Base-by-base conservation (phyloP, 306 rosid genomes). In the Cicer judaicum region DNA sequence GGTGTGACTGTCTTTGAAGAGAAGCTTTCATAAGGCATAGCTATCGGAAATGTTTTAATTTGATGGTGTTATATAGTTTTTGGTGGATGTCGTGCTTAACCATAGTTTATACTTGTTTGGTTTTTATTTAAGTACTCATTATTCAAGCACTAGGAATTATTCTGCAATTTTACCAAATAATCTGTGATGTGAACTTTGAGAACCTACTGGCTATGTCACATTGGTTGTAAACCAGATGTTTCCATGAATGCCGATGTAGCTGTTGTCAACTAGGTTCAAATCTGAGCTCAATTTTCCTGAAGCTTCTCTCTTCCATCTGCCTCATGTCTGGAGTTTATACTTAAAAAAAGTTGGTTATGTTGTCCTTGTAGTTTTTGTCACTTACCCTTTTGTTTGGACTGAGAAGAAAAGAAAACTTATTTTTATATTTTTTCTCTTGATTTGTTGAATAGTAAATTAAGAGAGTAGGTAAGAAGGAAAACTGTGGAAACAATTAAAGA, bases 381-480 rank as follows among this genome's bases (percentile, higher is more conserved):
- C 7, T 56, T 19, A 10, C 34, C 15, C 4, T 15, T 14, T 57
- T 29, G 36, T 49, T 63, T 50, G 46, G 53, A 64, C 46, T 75
- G 41, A 18, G 60, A 34, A 55, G 55, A 54, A 41, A 73, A 14
- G 18, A 42, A 36, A 29, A 2, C 5, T 29, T 29, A 29, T 29
- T 29, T 29, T 29, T 29, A 29, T 29, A 29, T 29, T 29, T 29
- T 56, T 70, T 60, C 39, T 79, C 54, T 18, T 16, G 18, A 43
- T 48, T 40, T 19, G 79, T 73, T 65, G 70, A 56, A 56, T 55
- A 68, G 44, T 74, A 79, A 79, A 47, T 47, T 38, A 13, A 41
- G 42, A 70, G 18, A 50, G 38, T 41, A 8, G 18, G 29, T 24
- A 21, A 38, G 71, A 49, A 57, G 72, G 68, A 76, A 19, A 56